phyloP scores from a whole-genome alignment of 331 rosid species.

The Quercus phellos region DNA sequence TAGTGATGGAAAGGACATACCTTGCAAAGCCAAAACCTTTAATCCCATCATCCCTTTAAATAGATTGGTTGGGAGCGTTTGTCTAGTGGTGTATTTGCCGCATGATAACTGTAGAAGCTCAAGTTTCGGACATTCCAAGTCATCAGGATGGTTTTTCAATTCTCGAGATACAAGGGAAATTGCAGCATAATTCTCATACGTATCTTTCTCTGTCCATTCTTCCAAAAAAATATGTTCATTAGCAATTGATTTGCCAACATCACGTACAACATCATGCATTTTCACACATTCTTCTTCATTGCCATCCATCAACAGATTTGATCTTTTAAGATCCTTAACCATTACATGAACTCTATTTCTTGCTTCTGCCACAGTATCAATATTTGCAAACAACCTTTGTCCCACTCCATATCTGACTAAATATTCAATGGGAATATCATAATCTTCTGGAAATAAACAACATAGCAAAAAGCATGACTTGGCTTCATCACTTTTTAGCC shows the following conservation, averaged over 20 bases:
- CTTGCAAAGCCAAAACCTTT: neutral
- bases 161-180: neutral
- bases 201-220: neutral
- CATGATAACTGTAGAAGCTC: neutral
- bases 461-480: conserved; percentile 9
- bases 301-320: neutral
- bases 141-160: neutral
- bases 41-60: neutral
- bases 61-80: neutral
- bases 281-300: neutral
- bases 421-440: neutral
- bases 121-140: neutral
- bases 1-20: neutral
- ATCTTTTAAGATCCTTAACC: neutral
- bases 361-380: neutral
- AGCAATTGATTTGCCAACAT: neutral
- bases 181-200: neutral
- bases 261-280: conserved; percentile 21
- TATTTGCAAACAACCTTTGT: neutral
- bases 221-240: neutral
- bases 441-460: neutral
- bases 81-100: no score
- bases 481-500: neutral
- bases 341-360: neutral
- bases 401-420: conserved; percentile 6